Conservation (phyloP, 495 filamentous ascomycete genomes). For the Neurospora africana region DNA sequence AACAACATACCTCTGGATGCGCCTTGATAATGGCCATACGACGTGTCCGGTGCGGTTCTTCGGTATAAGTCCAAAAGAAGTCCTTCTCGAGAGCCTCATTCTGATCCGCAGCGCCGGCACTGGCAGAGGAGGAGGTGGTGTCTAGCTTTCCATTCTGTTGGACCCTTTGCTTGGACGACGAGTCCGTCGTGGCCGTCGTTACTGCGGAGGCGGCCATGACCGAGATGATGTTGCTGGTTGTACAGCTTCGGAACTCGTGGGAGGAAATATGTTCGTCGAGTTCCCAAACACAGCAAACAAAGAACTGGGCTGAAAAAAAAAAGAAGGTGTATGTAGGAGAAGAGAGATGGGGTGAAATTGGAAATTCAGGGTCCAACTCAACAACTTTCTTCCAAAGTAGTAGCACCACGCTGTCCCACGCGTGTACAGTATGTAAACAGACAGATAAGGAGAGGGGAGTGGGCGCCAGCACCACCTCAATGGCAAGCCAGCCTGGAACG, state of each 20-base stretch:
- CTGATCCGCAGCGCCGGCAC: not conserved
- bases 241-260: not conserved
- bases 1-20: constrained; percentile 70
- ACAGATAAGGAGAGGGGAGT: not conserved
- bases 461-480: not conserved
- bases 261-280: not conserved
- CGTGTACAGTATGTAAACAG: not conserved
- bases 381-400: not conserved
- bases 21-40: constrained; percentile 94
- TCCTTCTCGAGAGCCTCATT: constrained; percentile 33
- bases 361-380: not conserved
- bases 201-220: not conserved
- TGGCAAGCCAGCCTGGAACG: not conserved
- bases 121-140: not conserved
- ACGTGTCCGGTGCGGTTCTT: constrained; percentile 90
- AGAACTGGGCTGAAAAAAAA: not conserved
- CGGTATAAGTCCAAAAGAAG: constrained; percentile 91
- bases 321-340: not conserved
- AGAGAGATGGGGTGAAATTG: not conserved
- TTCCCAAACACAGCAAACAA: not conserved
- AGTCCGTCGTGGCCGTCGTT: not conserved
- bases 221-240: not conserved
- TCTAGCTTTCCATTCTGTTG: not conserved
- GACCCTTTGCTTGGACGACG: constrained; percentile 1
- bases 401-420: not conserved